Conservation (phyloP, 2,329 filamentous ascomycete species). For the Apiospora hydei region DNA sequence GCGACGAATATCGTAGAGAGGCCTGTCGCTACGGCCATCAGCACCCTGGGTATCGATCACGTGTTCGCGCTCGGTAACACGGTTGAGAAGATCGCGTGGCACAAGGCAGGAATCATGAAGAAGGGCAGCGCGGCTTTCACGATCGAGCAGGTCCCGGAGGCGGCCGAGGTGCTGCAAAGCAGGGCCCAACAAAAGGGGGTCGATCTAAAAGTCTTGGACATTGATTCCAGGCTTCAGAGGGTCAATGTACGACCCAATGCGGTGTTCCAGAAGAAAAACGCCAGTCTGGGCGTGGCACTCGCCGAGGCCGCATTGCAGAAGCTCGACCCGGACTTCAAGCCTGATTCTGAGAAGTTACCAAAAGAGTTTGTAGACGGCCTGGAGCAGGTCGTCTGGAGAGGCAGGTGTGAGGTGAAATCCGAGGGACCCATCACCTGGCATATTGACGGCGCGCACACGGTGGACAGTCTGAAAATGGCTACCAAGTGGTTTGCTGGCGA, state of each 20-base stretch:
- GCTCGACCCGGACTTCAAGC: slow-evolving; percentile 46
- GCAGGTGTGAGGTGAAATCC: slow-evolving; percentile 72
- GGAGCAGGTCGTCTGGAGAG: slow-evolving; percentile 77
- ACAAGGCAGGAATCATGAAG: slow-evolving; percentile 78
- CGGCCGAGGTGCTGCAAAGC: slow-evolving; percentile 52
- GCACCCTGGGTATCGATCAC: slow-evolving; percentile 74
- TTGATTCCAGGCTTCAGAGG: slow-evolving; percentile 53
- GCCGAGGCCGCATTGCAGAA: slow-evolving; percentile 57
- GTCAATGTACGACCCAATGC: slow-evolving; percentile 61
- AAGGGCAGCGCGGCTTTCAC: slow-evolving; percentile 64
- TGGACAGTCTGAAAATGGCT: slow-evolving; percentile 85
- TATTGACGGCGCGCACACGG: slow-evolving; percentile 91
- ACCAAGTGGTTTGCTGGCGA: slow-evolving; percentile 79
- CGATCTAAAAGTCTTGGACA: slow-evolving; percentile 52
- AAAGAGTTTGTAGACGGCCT: slow-evolving; percentile 75
- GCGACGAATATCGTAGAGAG: slow-evolving; percentile 70
- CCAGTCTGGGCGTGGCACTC: slow-evolving; percentile 56
- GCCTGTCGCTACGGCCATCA: slow-evolving; percentile 67
- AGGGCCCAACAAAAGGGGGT: slow-evolving; percentile 63
- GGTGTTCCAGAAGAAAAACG: slow-evolving; percentile 66
- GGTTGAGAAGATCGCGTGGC: slow-evolving; percentile 73
- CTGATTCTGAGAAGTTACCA: slow-evolving; percentile 53
- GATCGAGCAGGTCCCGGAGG: slow-evolving; percentile 56
- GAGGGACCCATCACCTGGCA: slow-evolving; percentile 76
- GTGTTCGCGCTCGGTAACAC: slow-evolving; percentile 68